Conservation (phyloP, 2,329 filamentous ascomycete species). For the Mollisia scopiformis region DNA sequence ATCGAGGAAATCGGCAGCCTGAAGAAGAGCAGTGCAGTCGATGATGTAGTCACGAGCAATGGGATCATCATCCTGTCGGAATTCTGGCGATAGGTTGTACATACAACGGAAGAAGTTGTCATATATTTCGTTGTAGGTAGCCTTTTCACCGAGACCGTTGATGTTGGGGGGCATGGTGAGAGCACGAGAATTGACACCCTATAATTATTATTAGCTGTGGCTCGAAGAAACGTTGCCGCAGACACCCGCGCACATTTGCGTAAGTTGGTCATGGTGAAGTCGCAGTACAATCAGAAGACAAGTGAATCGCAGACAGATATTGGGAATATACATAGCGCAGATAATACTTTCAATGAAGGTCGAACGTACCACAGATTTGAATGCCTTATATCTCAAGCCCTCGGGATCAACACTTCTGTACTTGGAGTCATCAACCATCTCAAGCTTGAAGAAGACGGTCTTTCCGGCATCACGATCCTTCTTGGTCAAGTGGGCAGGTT, state of each 20-base stretch:
- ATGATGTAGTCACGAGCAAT: constrained; percentile 15
- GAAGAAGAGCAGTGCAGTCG: constrained; percentile 26
- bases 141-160: constrained; percentile 15
- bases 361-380: constrained; percentile 29
- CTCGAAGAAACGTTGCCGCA: no score
- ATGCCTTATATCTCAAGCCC: constrained; percentile 24
- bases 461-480: constrained; percentile 15
- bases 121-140: constrained; percentile 26
- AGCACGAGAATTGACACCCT: neutral
- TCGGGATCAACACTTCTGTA: constrained; percentile 12
- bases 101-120: constrained; percentile 34
- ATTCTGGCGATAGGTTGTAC: constrained; percentile 23
- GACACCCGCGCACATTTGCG: no score
- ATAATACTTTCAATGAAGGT: neutral
- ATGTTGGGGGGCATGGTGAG: constrained; percentile 4
- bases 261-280: no score
- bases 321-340: neutral
- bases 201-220: neutral
- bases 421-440: constrained; percentile 21
- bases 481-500: constrained; percentile 19
- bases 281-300: no score
- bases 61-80: constrained; percentile 10
- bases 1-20: constrained; percentile 25
- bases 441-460: constrained; percentile 26
- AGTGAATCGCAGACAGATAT: no score